phyloP scores from a whole-genome alignment of 2,329 filamentous ascomycete species.

The Pezicula radicicola region DNA sequence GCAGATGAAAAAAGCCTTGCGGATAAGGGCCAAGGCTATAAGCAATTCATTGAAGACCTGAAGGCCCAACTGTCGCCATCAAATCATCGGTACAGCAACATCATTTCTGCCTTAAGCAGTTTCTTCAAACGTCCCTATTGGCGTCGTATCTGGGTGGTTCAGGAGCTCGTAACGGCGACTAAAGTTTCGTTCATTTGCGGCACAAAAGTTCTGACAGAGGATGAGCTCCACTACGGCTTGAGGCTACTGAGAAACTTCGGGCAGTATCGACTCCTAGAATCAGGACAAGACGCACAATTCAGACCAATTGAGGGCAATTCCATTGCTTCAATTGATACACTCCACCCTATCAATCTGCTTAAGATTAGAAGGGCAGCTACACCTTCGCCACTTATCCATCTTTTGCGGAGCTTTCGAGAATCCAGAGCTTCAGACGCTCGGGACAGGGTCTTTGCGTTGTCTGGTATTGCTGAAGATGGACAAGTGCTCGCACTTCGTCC shows the following conservation, averaged over 20 bases:
- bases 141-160: conserved; percentile 12
- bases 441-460: conserved; percentile 12
- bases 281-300: not conserved
- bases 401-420: conserved; percentile 6
- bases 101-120: conserved; percentile 2
- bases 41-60: conserved; percentile 2
- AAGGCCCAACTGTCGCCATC: conserved; percentile 1
- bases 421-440: conserved; percentile 5
- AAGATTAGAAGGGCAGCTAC: conserved; percentile 7
- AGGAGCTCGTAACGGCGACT: conserved; percentile 2
- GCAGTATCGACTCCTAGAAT: conserved; percentile 7
- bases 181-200: no score
- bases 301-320: not conserved
- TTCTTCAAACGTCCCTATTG: conserved; percentile 9
- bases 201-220: no score
- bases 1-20: conserved; percentile 2
- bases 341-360: conserved; percentile 6
- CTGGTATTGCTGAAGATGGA: conserved; percentile 11
- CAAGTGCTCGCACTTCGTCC: conserved; percentile 3
- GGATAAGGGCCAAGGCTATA: not conserved
- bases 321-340: conserved; percentile 6
- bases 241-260: conserved; percentile 10
- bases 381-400: conserved; percentile 5
- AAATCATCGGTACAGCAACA: conserved; percentile 3
- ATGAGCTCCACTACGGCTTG: not conserved